Base-by-base conservation (phyloP, 192 early-diverging fungal species). In the Rhizophagus sp. region DNA sequence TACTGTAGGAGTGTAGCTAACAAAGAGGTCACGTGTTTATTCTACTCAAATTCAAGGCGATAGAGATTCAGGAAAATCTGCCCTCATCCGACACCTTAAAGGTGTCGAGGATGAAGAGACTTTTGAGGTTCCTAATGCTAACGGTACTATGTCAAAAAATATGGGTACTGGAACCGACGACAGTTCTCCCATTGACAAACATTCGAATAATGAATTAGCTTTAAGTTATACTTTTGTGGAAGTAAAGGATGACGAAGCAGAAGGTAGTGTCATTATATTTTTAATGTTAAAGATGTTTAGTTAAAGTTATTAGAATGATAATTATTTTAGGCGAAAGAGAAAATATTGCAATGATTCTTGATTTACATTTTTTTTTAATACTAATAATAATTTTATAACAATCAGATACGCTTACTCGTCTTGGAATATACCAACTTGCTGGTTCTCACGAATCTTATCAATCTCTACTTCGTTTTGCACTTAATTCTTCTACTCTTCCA, bases 161-260 rank as follows among this genome's bases (percentile, higher is more conserved):
- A 82, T 87, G 49, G 88, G 82, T 24, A 82, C 88, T 12, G 80
- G 82, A 72, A 85, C 81, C 61, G 83, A 84, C 57, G 74, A 86
- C 61, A 30, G 80, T 79, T 64, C 85, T 78, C 76, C 83, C 81
- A 66, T 78, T 70, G 50, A 85, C 76, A 63, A 84, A 84, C 69
- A 83, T 86, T 81, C 87, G 79, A 86, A 89, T 80, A 89, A 89
- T 76, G 93, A 95, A 73, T 84, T 97, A 77, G 95, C 93, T n/a
- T 86, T 97, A 47, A 89, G 92, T 49, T 97, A 94, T 78, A 90
- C 92, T 7, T 96, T 90, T 87, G 87, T 93, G 81, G 94, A 97
- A 73, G 89, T 97, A 62, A 88, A 90, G 70, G 96, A 98, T 80
- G 97, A 96, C 67, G 96, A 96, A 73, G 91, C 92, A 80, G 94